Evolutionary conservation across 306 rosid genomes (phyloP).

Genomic region (Fagus sylvatica): DNA sequence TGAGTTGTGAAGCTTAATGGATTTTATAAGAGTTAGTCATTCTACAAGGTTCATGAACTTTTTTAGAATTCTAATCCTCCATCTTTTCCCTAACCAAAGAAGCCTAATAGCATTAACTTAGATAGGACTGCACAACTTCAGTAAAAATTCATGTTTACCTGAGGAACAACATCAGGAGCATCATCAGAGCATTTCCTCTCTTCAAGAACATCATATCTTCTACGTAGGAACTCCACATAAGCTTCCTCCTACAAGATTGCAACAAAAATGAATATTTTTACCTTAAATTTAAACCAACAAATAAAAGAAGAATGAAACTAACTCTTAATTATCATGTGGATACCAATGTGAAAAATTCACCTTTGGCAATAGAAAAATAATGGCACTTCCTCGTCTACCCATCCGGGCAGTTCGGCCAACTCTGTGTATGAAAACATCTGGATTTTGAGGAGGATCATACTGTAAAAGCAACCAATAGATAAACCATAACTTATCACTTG

Average conservation of each 20-base stretch:
- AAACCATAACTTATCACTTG: background rate
- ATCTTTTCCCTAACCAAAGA: background rate
- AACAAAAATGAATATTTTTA: background rate
- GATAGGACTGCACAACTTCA: background rate
- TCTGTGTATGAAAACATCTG: constrained; percentile 89
- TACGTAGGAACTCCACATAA: constrained; percentile 73
- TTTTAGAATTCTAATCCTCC: background rate
- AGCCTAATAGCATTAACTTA: background rate
- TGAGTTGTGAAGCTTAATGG: constrained; percentile 1
- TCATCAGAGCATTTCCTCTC: constrained; percentile 59
- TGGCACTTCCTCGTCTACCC: constrained; percentile 87
- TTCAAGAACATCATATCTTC: constrained; percentile 74
- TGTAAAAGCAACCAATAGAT: constrained; percentile 33
- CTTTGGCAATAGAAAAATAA: constrained; percentile 89
- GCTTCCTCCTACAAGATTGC: constrained; percentile 65
- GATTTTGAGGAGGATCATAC: constrained; percentile 99
- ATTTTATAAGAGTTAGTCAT: background rate
- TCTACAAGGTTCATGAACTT: background rate
- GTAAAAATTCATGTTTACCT: constrained; percentile 43
- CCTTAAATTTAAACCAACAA: constrained; percentile 3
- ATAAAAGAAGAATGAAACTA: background rate
- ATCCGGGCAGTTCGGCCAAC: constrained; percentile 97
- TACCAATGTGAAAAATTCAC: constrained; percentile 34
- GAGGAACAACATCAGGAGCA: constrained; percentile 68
- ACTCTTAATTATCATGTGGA: background rate